Conservation (phyloP, 1,139 yeast species). For the Suhomyces taliae region DNA sequence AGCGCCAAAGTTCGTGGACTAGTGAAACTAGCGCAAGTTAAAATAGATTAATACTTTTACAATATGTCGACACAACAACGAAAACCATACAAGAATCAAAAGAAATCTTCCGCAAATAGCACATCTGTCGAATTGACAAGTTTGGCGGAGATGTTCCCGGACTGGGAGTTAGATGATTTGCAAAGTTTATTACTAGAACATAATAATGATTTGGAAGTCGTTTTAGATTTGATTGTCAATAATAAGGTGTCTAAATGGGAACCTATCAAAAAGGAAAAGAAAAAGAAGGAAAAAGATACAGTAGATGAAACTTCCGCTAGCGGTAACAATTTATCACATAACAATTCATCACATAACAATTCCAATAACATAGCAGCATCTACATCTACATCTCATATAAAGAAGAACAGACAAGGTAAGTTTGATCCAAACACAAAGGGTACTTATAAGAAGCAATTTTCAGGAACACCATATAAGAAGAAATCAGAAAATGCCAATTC, state of each 20-base stretch:
- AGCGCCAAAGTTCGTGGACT: conserved; percentile 9
- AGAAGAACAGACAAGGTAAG: conserved; percentile 10
- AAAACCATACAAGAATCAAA: conserved; percentile 45
- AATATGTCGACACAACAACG: conserved; percentile 32
- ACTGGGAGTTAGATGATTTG: conserved; percentile 89
- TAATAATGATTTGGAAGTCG: conserved; percentile 68
- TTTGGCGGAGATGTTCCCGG: conserved; percentile 86
- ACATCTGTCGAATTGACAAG: conserved; percentile 47
- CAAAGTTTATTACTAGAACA: conserved; percentile 73
- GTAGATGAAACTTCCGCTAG: conserved; percentile 7
- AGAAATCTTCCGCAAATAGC: conserved; percentile 34
- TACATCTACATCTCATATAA: conserved; percentile 8
- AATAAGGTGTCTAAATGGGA: conserved; percentile 69
- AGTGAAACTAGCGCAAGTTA: conserved; percentile 9
- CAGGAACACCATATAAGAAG: conserved; percentile 11
- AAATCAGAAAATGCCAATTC: conserved; percentile 8
- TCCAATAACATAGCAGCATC: conserved; percentile 10
- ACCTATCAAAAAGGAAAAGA: conserved; percentile 51
- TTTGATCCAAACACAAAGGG: conserved; percentile 9
- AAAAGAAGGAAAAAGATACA: conserved; percentile 33
- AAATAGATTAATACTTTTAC: conserved; percentile 3
- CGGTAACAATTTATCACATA: conserved; percentile 1
- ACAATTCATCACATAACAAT: neutral
- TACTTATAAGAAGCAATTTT: conserved; percentile 10
- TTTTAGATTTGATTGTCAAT: conserved; percentile 84